Percentiles rank a stretch among this genome's conserved stretches.
These are phyloP conservation scores for Gonapodya sp. DNA, from an alignment of 192 early-diverging fungal species.

Conservation along the genomic window DNA sequence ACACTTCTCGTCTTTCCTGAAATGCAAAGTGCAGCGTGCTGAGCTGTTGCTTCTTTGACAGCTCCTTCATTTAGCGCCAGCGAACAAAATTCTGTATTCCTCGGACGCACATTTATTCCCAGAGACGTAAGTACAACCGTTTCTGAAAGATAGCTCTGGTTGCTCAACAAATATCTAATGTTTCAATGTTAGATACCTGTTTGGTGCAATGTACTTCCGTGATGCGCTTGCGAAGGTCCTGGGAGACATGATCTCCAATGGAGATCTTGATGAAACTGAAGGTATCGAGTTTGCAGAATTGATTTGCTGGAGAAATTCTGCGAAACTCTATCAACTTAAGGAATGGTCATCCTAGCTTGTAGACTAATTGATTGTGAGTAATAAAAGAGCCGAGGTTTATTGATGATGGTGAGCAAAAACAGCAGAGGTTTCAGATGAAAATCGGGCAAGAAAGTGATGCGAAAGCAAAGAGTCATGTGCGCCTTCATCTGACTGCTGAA, in stretches of 20 bases:
- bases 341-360: not conserved
- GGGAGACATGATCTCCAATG: not conserved
- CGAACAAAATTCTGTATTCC: slow-evolving; percentile 5
- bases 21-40: not conserved
- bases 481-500: too few species aligned
- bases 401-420: too few species aligned
- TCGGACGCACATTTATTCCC: slow-evolving; percentile 2
- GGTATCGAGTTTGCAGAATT: not conserved
- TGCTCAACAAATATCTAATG: too few species aligned
- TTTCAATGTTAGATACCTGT: not conserved
- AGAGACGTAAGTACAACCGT: not conserved
- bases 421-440: too few species aligned
- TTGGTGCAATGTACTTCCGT: slow-evolving; percentile 2
- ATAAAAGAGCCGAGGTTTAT: too few species aligned
- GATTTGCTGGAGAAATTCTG: not conserved
- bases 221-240: not conserved
- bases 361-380: too few species aligned
- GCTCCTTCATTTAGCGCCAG: not conserved
- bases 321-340: not conserved
- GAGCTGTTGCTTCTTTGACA: not conserved
- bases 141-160: too few species aligned
- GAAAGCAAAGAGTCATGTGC: too few species aligned
- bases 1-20: not conserved
- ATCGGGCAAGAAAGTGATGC: too few species aligned
- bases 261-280: slow-evolving; percentile 4